Evolutionary conservation across 805 yeast species (phyloP).

Genomic region (Candida odintsovae): DNA sequence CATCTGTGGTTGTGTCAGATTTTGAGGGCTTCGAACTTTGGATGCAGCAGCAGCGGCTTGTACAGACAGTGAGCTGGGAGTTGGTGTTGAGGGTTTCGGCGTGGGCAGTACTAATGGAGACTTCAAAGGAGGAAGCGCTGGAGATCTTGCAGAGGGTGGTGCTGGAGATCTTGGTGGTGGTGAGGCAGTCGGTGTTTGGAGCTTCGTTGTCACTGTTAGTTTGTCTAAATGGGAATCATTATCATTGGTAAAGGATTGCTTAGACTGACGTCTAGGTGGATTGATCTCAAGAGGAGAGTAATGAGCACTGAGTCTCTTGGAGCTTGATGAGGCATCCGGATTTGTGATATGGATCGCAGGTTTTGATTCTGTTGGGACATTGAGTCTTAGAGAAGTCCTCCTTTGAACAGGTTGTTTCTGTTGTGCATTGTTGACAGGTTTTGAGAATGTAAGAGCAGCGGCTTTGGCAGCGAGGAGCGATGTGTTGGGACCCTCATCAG

Average conservation of each 20-base stretch:
- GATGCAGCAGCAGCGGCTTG: constrained; percentile 7
- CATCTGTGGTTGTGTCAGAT: constrained; percentile 2
- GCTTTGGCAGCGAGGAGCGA: constrained; percentile 23
- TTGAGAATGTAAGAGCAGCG: constrained; percentile 9
- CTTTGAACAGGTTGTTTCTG: constrained; percentile 14
- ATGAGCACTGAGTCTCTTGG: background rate
- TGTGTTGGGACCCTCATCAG: constrained; percentile 3
- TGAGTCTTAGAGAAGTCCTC: background rate
- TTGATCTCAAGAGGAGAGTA: constrained; percentile 5
- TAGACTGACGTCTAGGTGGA: constrained; percentile 1
- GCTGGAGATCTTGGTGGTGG: background rate
- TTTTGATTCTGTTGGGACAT: background rate
- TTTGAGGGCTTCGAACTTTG: background rate
- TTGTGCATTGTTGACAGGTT: constrained; percentile 11
- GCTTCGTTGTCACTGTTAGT: background rate
- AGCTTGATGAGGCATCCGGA: background rate
- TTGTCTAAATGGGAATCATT: background rate
- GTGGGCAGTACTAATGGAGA: background rate
- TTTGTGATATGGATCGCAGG: background rate
- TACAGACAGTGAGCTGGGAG: background rate
- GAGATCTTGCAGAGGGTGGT: background rate
- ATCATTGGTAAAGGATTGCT: constrained; percentile 1
- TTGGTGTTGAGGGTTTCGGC: background rate
- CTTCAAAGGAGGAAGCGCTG: background rate
- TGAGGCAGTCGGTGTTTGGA: background rate